Base-by-base conservation (phyloP, 495 filamentous ascomycete genomes). In the Aspergillus nanangensis region DNA sequence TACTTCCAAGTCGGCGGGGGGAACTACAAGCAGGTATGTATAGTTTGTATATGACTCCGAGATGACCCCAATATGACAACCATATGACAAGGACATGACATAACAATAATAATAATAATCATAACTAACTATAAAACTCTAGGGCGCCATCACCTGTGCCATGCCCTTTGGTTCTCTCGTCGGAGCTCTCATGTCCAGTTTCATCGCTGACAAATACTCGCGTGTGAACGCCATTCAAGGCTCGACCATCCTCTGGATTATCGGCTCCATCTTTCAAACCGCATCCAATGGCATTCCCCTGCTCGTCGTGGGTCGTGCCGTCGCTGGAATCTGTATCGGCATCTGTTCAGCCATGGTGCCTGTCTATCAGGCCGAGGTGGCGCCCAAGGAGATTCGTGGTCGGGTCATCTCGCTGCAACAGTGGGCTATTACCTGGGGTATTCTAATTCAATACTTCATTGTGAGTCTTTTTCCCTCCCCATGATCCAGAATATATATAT, bases 381-480 rank as follows among this genome's bases (percentile, higher is more conserved):
- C 83, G 0, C 86, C 82, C 8, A 82, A 84, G 56, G 79, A 87
- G 50, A 84, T 86, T 44, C 79, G 86, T 35, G 87, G 86, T 17
- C 75, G 84, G n/a, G 74, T 90, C 17, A 81, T 90, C 10, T 79
- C 77, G 15, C 64, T 84, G 3, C 84, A 89, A 60, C 82, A 88
- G 60, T 87, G 85, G 81, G 82, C 84, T 3, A 89, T 89, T 38
- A 88, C 84, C 15, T 91, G 86, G 80, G 82, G 74, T 29, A 82
- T 78, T 27, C 47, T 80, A 35, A 77, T 81, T 42, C 81, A 84
- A 66, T 86, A 78, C 63, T 84, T 85, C 65, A 81, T 88, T 58
- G 80, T 86, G 55, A 83, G 84, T 48, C 74, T 75, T 76, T 77
- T 4, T 2, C n/a, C 8, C 1, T 44, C 4, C 14, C 13, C n/a